Percentiles rank a stretch among this genome's conserved stretches.
Conservation (phyloP, 257 asterid species). For the Schizonepeta tenuifolia region DNA sequence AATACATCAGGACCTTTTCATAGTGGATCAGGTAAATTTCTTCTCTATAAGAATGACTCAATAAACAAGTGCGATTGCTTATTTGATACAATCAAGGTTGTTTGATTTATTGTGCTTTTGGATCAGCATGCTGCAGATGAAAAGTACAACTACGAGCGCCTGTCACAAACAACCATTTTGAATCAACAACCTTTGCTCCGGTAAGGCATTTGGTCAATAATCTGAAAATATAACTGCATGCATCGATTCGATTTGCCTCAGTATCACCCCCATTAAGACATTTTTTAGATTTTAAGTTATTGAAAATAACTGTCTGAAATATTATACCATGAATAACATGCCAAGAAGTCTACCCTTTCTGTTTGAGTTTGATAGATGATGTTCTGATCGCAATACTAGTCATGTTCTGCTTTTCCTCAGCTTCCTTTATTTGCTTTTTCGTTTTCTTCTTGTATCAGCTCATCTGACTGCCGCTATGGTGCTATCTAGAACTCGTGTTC, state of each 20-base stretch:
- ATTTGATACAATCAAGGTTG: conserved; percentile 7
- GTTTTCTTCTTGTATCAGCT: neutral
- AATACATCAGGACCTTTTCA: conserved; percentile 84
- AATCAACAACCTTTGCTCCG: conserved; percentile 96
- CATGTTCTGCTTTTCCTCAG: neutral
- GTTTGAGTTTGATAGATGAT: conserved; percentile 11
- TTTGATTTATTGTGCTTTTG: conserved; percentile 30
- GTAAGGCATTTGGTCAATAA: conserved; percentile 46
- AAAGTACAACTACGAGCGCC: conserved; percentile 85
- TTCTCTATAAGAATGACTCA: conserved; percentile 24
- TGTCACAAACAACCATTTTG: conserved; percentile 80
- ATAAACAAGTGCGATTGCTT: conserved; percentile 1
- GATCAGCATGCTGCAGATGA: conserved; percentile 99
- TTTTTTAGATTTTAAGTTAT: conserved; percentile 13
- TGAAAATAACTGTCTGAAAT: neutral
- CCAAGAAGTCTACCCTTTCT: neutral
- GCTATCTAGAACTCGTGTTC: conserved; percentile 16
- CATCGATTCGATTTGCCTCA: conserved; percentile 16
- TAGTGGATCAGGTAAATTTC: conserved; percentile 89
- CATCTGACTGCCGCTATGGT: conserved; percentile 23
- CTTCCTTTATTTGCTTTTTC: neutral
- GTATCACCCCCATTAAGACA: conserved; percentile 8
- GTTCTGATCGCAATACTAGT: conserved; percentile 1
- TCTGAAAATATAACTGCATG: conserved; percentile 23
- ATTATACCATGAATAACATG: neutral